Evolutionary conservation across 345 rosid species (phyloP).

Genomic region (Erysimum cheiranthoides): DNA sequence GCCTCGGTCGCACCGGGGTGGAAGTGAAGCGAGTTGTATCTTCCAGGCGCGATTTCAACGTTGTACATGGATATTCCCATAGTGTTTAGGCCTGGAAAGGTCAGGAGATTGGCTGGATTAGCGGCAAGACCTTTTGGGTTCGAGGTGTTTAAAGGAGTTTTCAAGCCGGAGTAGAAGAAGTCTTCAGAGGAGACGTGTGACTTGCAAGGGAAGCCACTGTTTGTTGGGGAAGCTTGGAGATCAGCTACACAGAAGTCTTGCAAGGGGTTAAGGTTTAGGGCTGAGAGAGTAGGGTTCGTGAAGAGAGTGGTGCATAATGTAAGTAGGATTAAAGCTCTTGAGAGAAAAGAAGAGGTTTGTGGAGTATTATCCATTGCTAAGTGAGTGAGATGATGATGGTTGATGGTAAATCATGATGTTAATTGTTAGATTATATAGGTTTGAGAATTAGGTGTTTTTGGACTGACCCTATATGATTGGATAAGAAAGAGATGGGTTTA

Average conservation of each 20-base stretch:
- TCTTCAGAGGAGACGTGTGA: constrained; percentile 58
- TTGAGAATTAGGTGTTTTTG: constrained; percentile 1
- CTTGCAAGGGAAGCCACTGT: constrained; percentile 75
- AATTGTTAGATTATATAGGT: constrained; percentile 28
- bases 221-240: constrained; percentile 39
- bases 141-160: constrained; percentile 57
- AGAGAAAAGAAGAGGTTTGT: constrained; percentile 16
- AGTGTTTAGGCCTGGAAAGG: constrained; percentile 67
- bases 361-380: constrained; percentile 37
- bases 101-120: constrained; percentile 49
- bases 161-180: constrained; percentile 70
- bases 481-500: constrained; percentile 3
- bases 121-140: constrained; percentile 48
- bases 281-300: constrained; percentile 40
- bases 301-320: constrained; percentile 45
- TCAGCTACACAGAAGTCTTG: constrained; percentile 78
- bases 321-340: constrained; percentile 26
- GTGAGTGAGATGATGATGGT: constrained; percentile 3
- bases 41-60: constrained; percentile 57
- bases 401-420: constrained; percentile 6
- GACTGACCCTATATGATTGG: constrained; percentile 6
- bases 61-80: constrained; percentile 74
- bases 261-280: constrained; percentile 54
- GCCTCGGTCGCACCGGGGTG: constrained; percentile 67
- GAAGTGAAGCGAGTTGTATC: constrained; percentile 70